Base-by-base conservation (phyloP, 176 grass and related monocot genomes). In the Melocanna baccifera region DNA sequence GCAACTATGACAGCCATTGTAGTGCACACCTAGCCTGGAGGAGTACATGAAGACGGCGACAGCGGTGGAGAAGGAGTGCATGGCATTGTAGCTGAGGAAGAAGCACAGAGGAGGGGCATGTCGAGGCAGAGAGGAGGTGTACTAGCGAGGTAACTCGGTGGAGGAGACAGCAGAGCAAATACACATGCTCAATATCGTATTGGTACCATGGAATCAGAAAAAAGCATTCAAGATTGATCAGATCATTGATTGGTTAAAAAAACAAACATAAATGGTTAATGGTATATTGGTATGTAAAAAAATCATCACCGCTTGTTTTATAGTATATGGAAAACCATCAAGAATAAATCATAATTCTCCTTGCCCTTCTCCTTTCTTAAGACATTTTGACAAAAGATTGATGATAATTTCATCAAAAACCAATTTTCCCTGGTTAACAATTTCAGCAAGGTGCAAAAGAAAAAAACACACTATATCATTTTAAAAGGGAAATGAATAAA, bases 261-360 rank as follows among this genome's bases (percentile, higher is more conserved):
- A 29, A 87, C 25, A 69, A 48, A 6, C 34, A 90, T 39, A 5
- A 2, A 67, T 78, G 6, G 1, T 22, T 53, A 14, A 1, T 2
- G 18, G 8, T n/a, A n/a, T n/a, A n/a, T n/a, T n/a, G n/a, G n/a
- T 11, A 82, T 63, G 68, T 67, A n/a, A 58, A 82, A 77, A 67
- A 34, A 20, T 30, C 14, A 91, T 95, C 84, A 98, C 96, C 59
- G 93, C 96, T 92, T 98, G 93, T 52, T 86, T 93, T 76, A 95
- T 89, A n/a, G 96, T 98, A 37, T 93, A 83, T 34, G 96, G 93
- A 76, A 95, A 98, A 36, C 96, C 91, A 87, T 98, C 96, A 16
- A 98, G 96, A 81, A 98, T 98, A 88, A 95, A 98, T 77, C 96
- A 93, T 16, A 89, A 98, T 95, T 98, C 93, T 1, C 91, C 93